A percentile compares a stretch with the other conserved stretches of the same genome.
Conservation (phyloP, 1,284 basidiomycete genomes). For the Sphagnurus paluster region DNA sequence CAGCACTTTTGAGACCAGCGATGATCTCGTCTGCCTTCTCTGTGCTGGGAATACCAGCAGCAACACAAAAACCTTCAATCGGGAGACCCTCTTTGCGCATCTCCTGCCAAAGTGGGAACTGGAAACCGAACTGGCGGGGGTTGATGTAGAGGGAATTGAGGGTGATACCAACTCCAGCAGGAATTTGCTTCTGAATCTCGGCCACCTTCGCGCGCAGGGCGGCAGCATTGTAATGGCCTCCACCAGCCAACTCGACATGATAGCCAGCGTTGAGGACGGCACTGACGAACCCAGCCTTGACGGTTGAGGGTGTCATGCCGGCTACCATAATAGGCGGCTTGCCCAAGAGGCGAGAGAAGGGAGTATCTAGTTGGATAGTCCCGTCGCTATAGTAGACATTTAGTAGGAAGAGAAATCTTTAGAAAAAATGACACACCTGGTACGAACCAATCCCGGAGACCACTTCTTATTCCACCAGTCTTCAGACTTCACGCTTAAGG, state of each 20-base stretch:
- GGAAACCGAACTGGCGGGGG: conserved; percentile 95
- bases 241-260: conserved; percentile 96
- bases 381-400: conserved; percentile 69
- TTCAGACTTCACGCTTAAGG: conserved; percentile 71
- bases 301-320: conserved; percentile 96
- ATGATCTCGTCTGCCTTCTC: conserved; percentile 97
- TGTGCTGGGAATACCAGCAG: conserved; percentile 90
- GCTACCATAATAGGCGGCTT: conserved; percentile 99
- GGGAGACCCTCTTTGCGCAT: conserved; percentile 95
- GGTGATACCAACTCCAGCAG: conserved; percentile 88
- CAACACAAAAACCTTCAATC: conserved; percentile 97
- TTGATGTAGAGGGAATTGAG: conserved; percentile 98
- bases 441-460: conserved; percentile 85
- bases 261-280: conserved; percentile 93
- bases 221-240: conserved; percentile 92
- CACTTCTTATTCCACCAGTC: conserved; percentile 92
- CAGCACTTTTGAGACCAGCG: conserved; percentile 69
- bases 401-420: conserved; percentile 9
- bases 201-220: conserved; percentile 88
- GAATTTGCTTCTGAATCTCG: conserved; percentile 84
- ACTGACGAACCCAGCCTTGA: conserved; percentile 89
- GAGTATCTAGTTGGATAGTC: conserved; percentile 89
- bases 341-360: conserved; percentile 92
- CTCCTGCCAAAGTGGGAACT: conserved; percentile 96
- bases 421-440: conserved; percentile 54